phyloP scores from a whole-genome alignment of 2,329 filamentous ascomycete genomes.

The Geosmithia flava region DNA sequence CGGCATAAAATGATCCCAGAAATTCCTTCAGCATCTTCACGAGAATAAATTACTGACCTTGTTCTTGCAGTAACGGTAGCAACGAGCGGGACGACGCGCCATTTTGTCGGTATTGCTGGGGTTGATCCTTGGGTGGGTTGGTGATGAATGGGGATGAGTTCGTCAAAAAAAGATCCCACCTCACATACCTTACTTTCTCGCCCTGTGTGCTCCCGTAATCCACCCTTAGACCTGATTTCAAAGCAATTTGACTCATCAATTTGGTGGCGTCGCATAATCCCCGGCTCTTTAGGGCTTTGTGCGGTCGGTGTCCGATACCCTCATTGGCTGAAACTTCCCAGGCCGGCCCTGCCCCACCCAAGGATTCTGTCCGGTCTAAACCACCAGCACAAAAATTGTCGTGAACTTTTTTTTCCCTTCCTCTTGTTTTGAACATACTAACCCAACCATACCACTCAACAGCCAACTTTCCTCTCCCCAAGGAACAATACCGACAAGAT shows the following conservation, averaged over 20 bases:
- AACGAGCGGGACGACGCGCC: slow-evolving; percentile 98
- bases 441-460: slow-evolving; percentile 9
- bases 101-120: slow-evolving; percentile 65
- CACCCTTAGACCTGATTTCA: slow-evolving; percentile 35
- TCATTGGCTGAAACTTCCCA: background rate
- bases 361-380: background rate
- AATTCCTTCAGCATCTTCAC: no score
- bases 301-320: background rate
- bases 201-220: slow-evolving; percentile 8
- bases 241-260: slow-evolving; percentile 24
- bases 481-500: slow-evolving; percentile 32
- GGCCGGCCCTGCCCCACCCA: slow-evolving; percentile 1
- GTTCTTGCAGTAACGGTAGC: slow-evolving; percentile 99
- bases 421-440: background rate
- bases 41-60: slow-evolving; percentile 55
- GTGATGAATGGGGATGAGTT: slow-evolving; percentile 19
- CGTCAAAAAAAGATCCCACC: slow-evolving; percentile 9
- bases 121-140: slow-evolving; percentile 20
- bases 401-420: background rate
- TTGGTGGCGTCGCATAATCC: slow-evolving; percentile 21
- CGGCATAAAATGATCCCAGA: background rate
- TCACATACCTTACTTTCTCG: slow-evolving; percentile 10
- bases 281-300: slow-evolving; percentile 25
- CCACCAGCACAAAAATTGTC: background rate
- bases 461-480: slow-evolving; percentile 14